Evolutionary conservation across 495 filamentous ascomycete genomes (phyloP).

Genomic region (Rusavskia elegans): DNA sequence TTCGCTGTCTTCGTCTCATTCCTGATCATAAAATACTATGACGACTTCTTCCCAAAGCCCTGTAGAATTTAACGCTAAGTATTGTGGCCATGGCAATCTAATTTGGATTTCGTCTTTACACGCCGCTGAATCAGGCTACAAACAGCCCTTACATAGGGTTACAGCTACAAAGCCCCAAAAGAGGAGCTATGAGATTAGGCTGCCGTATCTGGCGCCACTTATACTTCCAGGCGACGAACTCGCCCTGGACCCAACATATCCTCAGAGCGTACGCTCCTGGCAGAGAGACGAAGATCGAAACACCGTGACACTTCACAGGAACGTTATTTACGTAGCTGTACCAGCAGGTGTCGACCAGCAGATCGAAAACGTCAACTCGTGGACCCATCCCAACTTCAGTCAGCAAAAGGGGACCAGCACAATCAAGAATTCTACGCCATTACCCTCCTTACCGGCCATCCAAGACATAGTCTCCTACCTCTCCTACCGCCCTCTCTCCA

Average conservation of each 20-base stretch:
- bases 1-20: too few relatives aligned
- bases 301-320: conserved; percentile 26
- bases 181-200: too few relatives aligned
- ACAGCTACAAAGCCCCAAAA: too few relatives aligned
- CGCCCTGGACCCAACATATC: conserved; percentile 32
- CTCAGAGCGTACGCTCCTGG: conserved; percentile 44
- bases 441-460: conserved; percentile 6
- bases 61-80: too few relatives aligned
- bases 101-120: too few relatives aligned
- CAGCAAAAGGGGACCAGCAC: neutral
- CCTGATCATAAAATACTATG: too few relatives aligned
- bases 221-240: conserved; percentile 47
- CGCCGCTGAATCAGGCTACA: too few relatives aligned
- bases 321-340: conserved; percentile 37
- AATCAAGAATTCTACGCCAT: neutral
- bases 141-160: too few relatives aligned
- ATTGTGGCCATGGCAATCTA: too few relatives aligned
- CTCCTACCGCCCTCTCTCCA: conserved; percentile 36
- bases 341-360: conserved; percentile 22
- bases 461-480: conserved; percentile 36
- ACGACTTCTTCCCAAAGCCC: too few relatives aligned
- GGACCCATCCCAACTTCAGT: conserved; percentile 16
- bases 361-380: conserved; percentile 21
- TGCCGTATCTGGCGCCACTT: conserved; percentile 40
- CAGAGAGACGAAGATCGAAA: conserved; percentile 33